Base-by-base conservation (phyloP, 345 rosid genomes). In the Arabis hirsuta region DNA sequence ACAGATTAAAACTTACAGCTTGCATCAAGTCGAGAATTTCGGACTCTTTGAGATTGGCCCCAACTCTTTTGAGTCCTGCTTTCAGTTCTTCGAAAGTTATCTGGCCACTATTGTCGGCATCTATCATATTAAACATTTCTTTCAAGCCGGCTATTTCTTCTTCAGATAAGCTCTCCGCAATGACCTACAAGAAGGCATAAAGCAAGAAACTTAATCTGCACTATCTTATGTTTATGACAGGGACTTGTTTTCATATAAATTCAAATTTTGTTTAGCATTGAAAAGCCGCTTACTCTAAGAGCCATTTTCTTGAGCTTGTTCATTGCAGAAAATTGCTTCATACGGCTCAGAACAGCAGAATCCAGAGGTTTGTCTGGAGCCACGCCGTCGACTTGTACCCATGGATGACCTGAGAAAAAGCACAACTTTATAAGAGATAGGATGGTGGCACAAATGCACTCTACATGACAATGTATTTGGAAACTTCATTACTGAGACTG, bases 261-360 rank as follows among this genome's bases (percentile, higher is more conserved):
- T 19, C 12, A 32, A 26, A 22, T 19, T 29, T 47, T 50, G 52
- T 39, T 39, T 27, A 39, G 29, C 41, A 39, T 19, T 29, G n/a
- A 65, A 32, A 53, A 42, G 5, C 4, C 12, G 5, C 96, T 82
- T 69, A 89, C 97, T 53, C 87, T 72, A 42, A 91, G 86, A 58
- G 88, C 96, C 84, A 91, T 89, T 81, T 87, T 89, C 91, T 89
- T 91, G 82, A 91, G 76, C 84, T 87, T 91, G 84, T 86, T 89
- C 97, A 91, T 88, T 24, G 97, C 97, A 69, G 96, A 91, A 69
- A 91, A 91, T 53, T 89, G 91, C 80, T 89, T 91, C 91, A 91
- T 56, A 58, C 97, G 91, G 73, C 87, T 87, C 45, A 89, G 73
- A 57, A 91, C 96, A 48, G 97, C 97, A 58, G 91, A 83, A 81